Percentiles rank a stretch among this genome's conserved stretches.
These are phyloP conservation scores for Colletotrichum costaricense DNA, from an alignment of 2,329 filamentous ascomycete genomes.

Conservation along the genomic window DNA sequence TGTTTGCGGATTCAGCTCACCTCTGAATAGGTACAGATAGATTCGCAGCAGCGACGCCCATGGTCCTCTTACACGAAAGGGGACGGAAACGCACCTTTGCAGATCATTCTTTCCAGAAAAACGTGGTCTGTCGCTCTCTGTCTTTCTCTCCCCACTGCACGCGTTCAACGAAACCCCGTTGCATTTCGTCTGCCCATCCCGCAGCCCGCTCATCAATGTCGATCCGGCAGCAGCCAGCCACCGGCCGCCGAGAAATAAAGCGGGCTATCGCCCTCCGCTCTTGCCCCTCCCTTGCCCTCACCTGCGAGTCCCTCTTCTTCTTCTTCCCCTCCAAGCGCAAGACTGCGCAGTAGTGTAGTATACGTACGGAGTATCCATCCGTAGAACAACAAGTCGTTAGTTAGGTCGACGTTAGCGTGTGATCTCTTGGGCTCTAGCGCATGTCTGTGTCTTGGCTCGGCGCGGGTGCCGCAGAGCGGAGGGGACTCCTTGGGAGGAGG, in stretches of 20 bases:
- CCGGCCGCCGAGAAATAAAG: background rate
- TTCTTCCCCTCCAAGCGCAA: background rate
- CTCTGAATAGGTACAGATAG: background rate
- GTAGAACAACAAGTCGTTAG: background rate
- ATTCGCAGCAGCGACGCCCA: background rate
- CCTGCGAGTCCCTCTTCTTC: background rate
- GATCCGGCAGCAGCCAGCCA: conserved; percentile 35
- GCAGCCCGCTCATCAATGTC: background rate
- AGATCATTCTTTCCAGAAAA: conserved; percentile 14
- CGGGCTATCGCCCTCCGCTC: background rate
- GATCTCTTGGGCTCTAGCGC: background rate
- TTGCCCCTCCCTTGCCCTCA: background rate
- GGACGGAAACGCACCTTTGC: background rate
- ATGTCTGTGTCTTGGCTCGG: background rate
- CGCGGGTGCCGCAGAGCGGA: background rate
- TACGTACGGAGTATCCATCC: background rate
- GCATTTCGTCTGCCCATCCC: conserved; percentile 15
- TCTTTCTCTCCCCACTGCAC: conserved; percentile 6
- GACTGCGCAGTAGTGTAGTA: background rate
- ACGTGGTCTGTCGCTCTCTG: background rate
- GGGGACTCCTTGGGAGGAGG: too few relatives aligned
- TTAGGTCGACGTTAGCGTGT: background rate
- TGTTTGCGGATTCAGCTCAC: background rate
- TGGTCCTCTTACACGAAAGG: background rate
- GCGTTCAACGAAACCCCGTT: conserved; percentile 16